Conservation (phyloP, 495 filamentous ascomycete genomes). For the Xylaria venustula region DNA sequence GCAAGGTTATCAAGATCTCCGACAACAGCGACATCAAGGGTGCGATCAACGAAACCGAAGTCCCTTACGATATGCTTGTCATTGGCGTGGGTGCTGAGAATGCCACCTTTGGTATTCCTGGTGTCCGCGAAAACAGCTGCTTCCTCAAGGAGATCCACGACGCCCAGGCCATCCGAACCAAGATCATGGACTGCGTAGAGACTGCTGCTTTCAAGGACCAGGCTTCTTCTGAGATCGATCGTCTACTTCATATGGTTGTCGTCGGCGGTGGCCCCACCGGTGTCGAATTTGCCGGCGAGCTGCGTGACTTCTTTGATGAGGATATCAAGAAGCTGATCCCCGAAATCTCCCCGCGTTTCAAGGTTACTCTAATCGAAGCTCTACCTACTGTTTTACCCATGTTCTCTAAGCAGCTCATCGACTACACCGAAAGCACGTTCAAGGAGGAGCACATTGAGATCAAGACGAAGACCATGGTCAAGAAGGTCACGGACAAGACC, state of each 20-base stretch:
- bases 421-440: constrained; percentile 98
- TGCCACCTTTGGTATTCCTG: constrained; percentile 96
- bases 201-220: constrained; percentile 98
- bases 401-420: constrained; percentile 99
- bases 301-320: constrained; percentile 97
- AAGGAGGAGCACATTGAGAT: constrained; percentile 97
- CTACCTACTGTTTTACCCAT: constrained; percentile 97
- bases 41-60: constrained; percentile 75
- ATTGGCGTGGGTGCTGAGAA: constrained; percentile 97
- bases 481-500: constrained; percentile 90
- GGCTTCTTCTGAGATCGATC: constrained; percentile 81
- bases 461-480: constrained; percentile 98
- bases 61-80: constrained; percentile 97
- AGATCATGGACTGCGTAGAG: constrained; percentile 99
- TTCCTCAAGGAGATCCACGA: constrained; percentile 98
- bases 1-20: constrained; percentile 81
- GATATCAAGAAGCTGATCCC: constrained; percentile 98
- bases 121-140: constrained; percentile 91
- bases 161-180: constrained; percentile 91
- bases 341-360: constrained; percentile 89
- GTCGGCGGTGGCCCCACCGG: constrained; percentile 97
- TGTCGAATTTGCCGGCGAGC: constrained; percentile 96
- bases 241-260: constrained; percentile 97
- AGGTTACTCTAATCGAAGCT: constrained; percentile 95
- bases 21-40: constrained; percentile 94